These are phyloP conservation scores for Crucihimalaya himalaica DNA, from an alignment of 345 rosid species.

Conservation along the genomic window DNA sequence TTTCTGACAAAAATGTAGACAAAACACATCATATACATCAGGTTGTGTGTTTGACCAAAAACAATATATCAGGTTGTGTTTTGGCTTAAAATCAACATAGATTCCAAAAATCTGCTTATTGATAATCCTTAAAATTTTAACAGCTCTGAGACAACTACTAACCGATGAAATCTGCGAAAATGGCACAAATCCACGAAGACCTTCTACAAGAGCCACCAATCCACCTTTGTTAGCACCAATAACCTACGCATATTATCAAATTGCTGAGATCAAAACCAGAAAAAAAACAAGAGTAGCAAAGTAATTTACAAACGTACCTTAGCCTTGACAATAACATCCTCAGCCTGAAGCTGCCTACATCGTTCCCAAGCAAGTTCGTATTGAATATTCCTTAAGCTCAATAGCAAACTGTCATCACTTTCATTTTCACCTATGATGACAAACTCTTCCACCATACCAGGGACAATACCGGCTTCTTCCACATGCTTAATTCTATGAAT, in stretches of 20 bases:
- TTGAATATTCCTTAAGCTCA: conserved; percentile 76
- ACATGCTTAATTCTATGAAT: conserved; percentile 71
- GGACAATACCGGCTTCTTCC: conserved; percentile 86
- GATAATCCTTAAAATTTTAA: no score
- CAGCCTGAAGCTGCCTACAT: conserved; percentile 96
- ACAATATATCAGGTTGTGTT: conserved; percentile 5
- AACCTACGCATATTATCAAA: conserved; percentile 51
- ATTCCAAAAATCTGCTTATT: no score
- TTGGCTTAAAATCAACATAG: no score
- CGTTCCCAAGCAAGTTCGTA: conserved; percentile 94
- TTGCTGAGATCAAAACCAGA: conserved; percentile 6
- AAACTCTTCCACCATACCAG: conserved; percentile 83
- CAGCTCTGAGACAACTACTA: conserved; percentile 42
- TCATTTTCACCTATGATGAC: conserved; percentile 79
- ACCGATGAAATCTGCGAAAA: conserved; percentile 93
- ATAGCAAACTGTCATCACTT: conserved; percentile 76
- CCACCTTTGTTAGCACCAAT: conserved; percentile 93
- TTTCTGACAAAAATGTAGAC: conserved; percentile 50
- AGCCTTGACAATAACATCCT: conserved; percentile 89
- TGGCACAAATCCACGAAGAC: conserved; percentile 90
- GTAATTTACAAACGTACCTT: conserved; percentile 51
- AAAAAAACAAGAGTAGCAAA: conserved; percentile 16
- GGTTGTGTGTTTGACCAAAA: background rate
- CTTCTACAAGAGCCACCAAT: conserved; percentile 80
- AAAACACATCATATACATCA: background rate